Conservation (phyloP, 2,329 filamentous ascomycete genomes). For the Xylariaceae sp. region DNA sequence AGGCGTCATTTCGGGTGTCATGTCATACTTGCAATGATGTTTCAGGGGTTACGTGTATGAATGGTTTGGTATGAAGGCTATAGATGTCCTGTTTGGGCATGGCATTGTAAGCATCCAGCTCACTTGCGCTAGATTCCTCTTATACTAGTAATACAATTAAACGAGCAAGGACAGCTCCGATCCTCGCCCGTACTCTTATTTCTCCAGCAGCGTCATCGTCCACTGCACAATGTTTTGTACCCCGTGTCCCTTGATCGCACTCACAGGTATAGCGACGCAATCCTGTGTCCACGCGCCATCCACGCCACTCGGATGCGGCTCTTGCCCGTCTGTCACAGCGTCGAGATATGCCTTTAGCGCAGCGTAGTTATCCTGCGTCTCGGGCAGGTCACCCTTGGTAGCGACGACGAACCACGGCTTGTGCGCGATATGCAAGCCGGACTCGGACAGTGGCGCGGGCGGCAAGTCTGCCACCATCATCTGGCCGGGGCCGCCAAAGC, state of each 20-base stretch:
- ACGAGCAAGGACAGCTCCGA: too few species aligned
- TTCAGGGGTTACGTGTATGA: too few species aligned
- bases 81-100: too few species aligned
- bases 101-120: too few species aligned
- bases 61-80: too few species aligned
- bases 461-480: slow-evolving; percentile 27
- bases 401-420: slow-evolving; percentile 98
- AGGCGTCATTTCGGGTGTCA: too few species aligned
- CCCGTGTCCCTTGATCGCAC: slow-evolving; percentile 83
- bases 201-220: slow-evolving; percentile 64
- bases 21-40: too few species aligned
- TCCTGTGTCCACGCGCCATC: slow-evolving; percentile 53
- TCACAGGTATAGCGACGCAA: slow-evolving; percentile 75
- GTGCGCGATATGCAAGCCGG: slow-evolving; percentile 69
- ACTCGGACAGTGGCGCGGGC: too few species aligned
- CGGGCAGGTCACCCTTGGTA: slow-evolving; percentile 82
- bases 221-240: slow-evolving; percentile 71
- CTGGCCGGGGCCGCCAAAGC: too few species aligned
- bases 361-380: slow-evolving; percentile 73
- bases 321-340: slow-evolving; percentile 55
- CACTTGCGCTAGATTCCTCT: too few species aligned
- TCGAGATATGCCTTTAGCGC: slow-evolving; percentile 67
- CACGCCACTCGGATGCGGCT: slow-evolving; percentile 69
- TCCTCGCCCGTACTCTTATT: slow-evolving; percentile 12
- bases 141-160: too few species aligned